phyloP scores from a whole-genome alignment of 495 filamentous ascomycete species.

The Aspergillus coremiiformis region DNA sequence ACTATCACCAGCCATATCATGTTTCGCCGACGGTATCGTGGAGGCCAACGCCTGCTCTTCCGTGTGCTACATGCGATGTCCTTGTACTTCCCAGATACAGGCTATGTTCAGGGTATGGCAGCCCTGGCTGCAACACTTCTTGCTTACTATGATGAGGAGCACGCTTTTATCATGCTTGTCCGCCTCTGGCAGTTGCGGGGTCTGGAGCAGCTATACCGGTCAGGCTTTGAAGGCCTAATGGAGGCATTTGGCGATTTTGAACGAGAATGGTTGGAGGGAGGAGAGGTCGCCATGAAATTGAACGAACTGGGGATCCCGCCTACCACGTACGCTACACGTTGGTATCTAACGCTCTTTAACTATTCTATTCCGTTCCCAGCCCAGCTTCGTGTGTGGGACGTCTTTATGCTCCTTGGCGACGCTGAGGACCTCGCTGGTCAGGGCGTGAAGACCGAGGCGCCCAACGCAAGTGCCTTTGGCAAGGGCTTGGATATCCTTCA shows the following conservation, averaged over 20 bases:
- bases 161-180: slow-evolving; percentile 89
- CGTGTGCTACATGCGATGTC: slow-evolving; percentile 86
- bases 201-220: slow-evolving; percentile 73
- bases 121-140: slow-evolving; percentile 86
- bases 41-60: slow-evolving; percentile 87
- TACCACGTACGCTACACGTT: slow-evolving; percentile 89
- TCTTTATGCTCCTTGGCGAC: slow-evolving; percentile 95
- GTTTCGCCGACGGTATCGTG: slow-evolving; percentile 88
- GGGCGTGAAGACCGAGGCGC: slow-evolving; percentile 26
- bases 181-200: slow-evolving; percentile 85
- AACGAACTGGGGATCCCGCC: slow-evolving; percentile 72
- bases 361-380: slow-evolving; percentile 93
- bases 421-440: slow-evolving; percentile 37
- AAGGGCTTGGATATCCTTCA: slow-evolving; percentile 83
- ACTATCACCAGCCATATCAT: slow-evolving; percentile 96
- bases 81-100: slow-evolving; percentile 82
- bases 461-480: slow-evolving; percentile 39
- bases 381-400: slow-evolving; percentile 97
- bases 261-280: slow-evolving; percentile 68
- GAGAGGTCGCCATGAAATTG: slow-evolving; percentile 68
- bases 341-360: slow-evolving; percentile 98
- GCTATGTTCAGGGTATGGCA: slow-evolving; percentile 98
- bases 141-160: slow-evolving; percentile 95
- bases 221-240: slow-evolving; percentile 84
- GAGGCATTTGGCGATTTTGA: slow-evolving; percentile 83